A percentile compares a stretch with the other conserved stretches of the same genome.
phyloP scores from a whole-genome alignment of 495 filamentous ascomycete genomes.

The Barbatosphaeria neglecta region DNA sequence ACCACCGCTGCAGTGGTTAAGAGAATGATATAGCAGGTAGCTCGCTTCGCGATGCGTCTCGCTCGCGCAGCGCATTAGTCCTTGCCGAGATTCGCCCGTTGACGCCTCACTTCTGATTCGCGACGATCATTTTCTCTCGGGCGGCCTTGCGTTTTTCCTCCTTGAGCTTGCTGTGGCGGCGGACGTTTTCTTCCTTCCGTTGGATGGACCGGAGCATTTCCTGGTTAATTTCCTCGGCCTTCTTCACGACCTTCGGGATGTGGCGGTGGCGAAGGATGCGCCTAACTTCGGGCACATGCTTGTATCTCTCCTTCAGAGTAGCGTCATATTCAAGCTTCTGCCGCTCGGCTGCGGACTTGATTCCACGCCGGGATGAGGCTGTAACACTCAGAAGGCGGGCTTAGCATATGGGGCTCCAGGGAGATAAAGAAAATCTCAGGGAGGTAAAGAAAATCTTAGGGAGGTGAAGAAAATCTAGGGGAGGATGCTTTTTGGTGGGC shows the following conservation, averaged over 20 bases:
- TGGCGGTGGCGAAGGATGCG: constrained; percentile 86
- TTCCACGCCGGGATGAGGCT: constrained; percentile 72
- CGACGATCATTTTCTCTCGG: constrained; percentile 87
- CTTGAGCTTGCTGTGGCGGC: constrained; percentile 77
- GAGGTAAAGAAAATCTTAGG: no score
- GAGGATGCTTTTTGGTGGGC: not conserved
- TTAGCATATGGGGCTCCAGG: constrained; percentile 46
- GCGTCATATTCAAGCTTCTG: constrained; percentile 88
- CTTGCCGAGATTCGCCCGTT: not conserved
- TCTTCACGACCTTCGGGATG: constrained; percentile 89
- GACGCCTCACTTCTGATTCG: constrained; percentile 52
- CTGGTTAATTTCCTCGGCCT: constrained; percentile 90
- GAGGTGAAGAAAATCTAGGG: no score
- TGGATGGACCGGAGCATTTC: constrained; percentile 82
- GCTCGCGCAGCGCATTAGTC: no score
- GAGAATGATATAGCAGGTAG: no score
- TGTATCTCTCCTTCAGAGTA: constrained; percentile 69
- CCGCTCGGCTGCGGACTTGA: constrained; percentile 73
- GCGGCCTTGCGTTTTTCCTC: constrained; percentile 62
- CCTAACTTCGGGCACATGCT: constrained; percentile 91
- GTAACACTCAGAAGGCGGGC: constrained; percentile 83
- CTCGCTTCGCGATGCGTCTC: no score
- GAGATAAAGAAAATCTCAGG: no score
- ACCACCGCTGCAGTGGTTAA: no score
- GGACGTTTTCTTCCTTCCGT: constrained; percentile 84